phyloP scores from a whole-genome alignment of 306 rosid species.

The Quillaja saponaria region DNA sequence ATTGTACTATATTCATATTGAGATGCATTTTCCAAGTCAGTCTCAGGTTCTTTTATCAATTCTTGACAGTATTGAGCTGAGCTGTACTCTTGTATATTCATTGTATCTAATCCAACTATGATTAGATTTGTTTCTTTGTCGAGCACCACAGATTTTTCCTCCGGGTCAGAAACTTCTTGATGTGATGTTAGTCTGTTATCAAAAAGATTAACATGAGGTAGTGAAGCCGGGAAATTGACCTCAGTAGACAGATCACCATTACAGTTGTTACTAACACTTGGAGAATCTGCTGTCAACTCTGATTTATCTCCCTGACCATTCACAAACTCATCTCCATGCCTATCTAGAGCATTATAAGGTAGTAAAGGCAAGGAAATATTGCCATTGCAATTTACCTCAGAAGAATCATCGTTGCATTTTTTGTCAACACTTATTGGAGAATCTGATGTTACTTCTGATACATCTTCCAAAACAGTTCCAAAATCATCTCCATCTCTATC shows the following conservation, averaged over 20 bases:
- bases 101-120: slow-evolving; percentile 34
- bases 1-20: slow-evolving; percentile 7
- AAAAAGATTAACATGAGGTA: slow-evolving; percentile 32
- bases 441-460: slow-evolving; percentile 16
- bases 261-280: slow-evolving; percentile 9
- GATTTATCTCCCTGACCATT: too few relatives aligned
- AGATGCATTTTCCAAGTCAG: slow-evolving; percentile 15
- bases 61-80: slow-evolving; percentile 33
- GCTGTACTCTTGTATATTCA: slow-evolving; percentile 21
- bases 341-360: too few relatives aligned
- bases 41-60: slow-evolving; percentile 23
- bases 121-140: slow-evolving; percentile 31
- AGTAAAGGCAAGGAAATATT: too few relatives aligned
- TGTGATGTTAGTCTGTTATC: slow-evolving; percentile 15
- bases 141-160: slow-evolving; percentile 34
- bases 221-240: slow-evolving; percentile 26
- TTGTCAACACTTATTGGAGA: neutral
- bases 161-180: slow-evolving; percentile 32
- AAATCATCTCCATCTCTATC: slow-evolving; percentile 25
- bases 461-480: slow-evolving; percentile 23
- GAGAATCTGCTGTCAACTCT: too few relatives aligned
- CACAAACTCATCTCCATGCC: too few relatives aligned
- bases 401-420: too few relatives aligned
- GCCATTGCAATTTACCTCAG: too few relatives aligned
- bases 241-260: slow-evolving; percentile 25